Percentiles rank a stretch among this genome's conserved stretches.
phyloP scores from a whole-genome alignment of 2,329 filamentous ascomycete species.

The Diaporthe longicolla region DNA sequence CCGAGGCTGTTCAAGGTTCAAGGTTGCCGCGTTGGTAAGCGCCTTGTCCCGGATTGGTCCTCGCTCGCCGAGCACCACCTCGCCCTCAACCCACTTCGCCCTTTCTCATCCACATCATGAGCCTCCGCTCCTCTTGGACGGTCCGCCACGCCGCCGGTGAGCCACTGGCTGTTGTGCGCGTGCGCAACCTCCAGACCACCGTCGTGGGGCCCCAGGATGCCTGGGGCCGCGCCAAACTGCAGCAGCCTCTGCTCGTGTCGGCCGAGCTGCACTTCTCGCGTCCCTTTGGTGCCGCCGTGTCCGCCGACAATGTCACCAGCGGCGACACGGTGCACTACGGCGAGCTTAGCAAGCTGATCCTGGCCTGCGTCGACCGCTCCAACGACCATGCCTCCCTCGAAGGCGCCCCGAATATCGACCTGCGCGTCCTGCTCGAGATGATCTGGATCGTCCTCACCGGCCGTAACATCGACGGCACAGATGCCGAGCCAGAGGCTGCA shows the following conservation, averaged over 20 bases:
- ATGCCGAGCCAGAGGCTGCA: slow-evolving; percentile 48
- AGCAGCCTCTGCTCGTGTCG: slow-evolving; percentile 75
- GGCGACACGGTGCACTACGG: slow-evolving; percentile 84
- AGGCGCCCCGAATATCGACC: slow-evolving; percentile 41
- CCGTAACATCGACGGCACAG: slow-evolving; percentile 50
- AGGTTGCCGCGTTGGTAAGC: slow-evolving; percentile 3
- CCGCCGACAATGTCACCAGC: slow-evolving; percentile 70
- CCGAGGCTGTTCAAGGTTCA: neutral
- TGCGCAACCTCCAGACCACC: slow-evolving; percentile 72
- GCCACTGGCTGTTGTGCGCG: slow-evolving; percentile 67
- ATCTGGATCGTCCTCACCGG: slow-evolving; percentile 58
- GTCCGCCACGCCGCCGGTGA: slow-evolving; percentile 58
- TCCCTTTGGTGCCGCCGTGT: slow-evolving; percentile 71
- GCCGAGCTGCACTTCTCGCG: slow-evolving; percentile 69
- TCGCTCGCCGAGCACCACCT: slow-evolving; percentile 4
- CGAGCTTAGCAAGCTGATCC: slow-evolving; percentile 75
- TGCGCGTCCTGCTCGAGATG: slow-evolving; percentile 53
- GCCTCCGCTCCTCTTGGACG: slow-evolving; percentile 54
- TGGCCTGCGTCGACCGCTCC: slow-evolving; percentile 57
- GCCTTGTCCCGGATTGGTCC: neutral
- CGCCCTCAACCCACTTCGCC: neutral
- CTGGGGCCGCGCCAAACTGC: slow-evolving; percentile 53
- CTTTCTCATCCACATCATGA: slow-evolving; percentile 26
- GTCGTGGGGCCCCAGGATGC: slow-evolving; percentile 68
- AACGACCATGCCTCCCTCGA: slow-evolving; percentile 40